phyloP scores from a whole-genome alignment of 1,284 basidiomycete species.

The Pterulicium gracile region DNA sequence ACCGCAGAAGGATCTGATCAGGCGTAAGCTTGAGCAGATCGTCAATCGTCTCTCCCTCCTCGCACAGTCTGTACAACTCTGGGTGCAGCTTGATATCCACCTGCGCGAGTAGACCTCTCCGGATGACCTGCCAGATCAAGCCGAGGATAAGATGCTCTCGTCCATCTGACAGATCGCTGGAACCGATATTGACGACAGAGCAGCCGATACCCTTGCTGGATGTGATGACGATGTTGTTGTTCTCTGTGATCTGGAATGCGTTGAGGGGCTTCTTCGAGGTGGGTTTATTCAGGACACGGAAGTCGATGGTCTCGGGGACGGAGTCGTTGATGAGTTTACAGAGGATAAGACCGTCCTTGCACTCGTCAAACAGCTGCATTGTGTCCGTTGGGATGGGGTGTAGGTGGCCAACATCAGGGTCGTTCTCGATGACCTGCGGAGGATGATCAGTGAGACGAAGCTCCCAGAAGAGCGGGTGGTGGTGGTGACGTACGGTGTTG shows the following conservation, averaged over 20 bases:
- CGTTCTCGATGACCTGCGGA: conserved; percentile 80
- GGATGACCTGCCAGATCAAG: conserved; percentile 97
- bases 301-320: conserved; percentile 97
- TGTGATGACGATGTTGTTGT: conserved; percentile 99
- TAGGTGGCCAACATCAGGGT: conserved; percentile 73
- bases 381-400: conserved; percentile 95
- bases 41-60: conserved; percentile 95
- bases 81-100: conserved; percentile 98
- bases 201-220: conserved; percentile 98
- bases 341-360: conserved; percentile 88
- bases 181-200: conserved; percentile 97
- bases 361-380: conserved; percentile 99
- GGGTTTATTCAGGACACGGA: conserved; percentile 92
- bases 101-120: conserved; percentile 85
- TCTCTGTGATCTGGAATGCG: conserved; percentile 98
- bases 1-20: conserved; percentile 92
- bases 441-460: conserved; percentile 6
- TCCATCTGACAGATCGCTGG: conserved; percentile 87
- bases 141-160: conserved; percentile 97
- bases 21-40: conserved; percentile 90
- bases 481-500: conserved; percentile 55
- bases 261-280: conserved; percentile 71
- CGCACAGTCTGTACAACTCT: conserved; percentile 90
- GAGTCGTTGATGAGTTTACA: conserved; percentile 99
- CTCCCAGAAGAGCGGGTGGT: not conserved